A percentile compares a stretch with the other conserved stretches of the same genome.
Conservation (phyloP, 805 yeast genomes). For the Suhomyces pyralidae region DNA sequence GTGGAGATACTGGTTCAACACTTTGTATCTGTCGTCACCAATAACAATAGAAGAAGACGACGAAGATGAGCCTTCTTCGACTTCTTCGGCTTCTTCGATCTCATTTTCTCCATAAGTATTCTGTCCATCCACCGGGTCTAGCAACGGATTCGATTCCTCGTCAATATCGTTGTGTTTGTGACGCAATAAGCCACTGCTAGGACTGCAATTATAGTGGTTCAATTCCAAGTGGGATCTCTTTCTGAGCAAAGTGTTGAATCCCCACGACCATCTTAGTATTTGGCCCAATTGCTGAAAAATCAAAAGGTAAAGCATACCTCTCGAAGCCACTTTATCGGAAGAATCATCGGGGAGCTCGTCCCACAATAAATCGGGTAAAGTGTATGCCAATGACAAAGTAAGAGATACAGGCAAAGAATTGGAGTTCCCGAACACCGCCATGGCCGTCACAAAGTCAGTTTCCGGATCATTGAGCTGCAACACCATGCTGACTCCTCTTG, state of each 20-base stretch:
- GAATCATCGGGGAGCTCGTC: conserved; percentile 64
- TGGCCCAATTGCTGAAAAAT: conserved; percentile 84
- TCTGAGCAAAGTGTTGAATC: conserved; percentile 66
- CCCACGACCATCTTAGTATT: conserved; percentile 85
- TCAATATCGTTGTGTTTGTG: conserved; percentile 2
- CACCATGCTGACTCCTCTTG: conserved; percentile 51
- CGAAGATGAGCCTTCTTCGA: background rate
- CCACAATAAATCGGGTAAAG: conserved; percentile 75
- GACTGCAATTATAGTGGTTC: conserved; percentile 15
- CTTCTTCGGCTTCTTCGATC: background rate
- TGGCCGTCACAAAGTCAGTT: conserved; percentile 88
- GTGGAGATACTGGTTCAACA: conserved; percentile 1
- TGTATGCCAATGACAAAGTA: conserved; percentile 72
- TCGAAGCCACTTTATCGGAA: conserved; percentile 67
- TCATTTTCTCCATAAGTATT: background rate
- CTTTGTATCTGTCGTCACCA: background rate
- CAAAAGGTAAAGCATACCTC: conserved; percentile 71
- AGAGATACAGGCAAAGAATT: conserved; percentile 92
- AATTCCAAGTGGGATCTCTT: conserved; percentile 43
- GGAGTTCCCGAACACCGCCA: conserved; percentile 96
- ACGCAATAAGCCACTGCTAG: background rate
- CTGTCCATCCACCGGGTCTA: background rate
- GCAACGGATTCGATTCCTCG: conserved; percentile 14
- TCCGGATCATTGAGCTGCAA: conserved; percentile 68
- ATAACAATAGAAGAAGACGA: background rate